These are phyloP conservation scores for Rubia peregrina DNA, from an alignment of 305 asterid species.

Conservation along the genomic window DNA sequence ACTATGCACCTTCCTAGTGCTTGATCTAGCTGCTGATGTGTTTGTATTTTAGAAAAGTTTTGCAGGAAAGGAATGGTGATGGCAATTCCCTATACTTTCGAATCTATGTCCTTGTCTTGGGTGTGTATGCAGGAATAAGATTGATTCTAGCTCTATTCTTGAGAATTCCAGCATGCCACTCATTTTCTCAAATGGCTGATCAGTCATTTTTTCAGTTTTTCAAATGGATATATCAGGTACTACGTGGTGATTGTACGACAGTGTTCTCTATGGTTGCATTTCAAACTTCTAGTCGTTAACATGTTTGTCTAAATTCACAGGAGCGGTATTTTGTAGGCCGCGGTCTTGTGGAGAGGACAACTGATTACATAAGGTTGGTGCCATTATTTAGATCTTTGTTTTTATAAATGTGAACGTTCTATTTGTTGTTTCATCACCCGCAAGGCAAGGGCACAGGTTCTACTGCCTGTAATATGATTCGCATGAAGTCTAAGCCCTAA, in stretches of 20 bases:
- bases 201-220: slow-evolving; percentile 93
- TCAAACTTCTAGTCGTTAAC: slow-evolving; percentile 5
- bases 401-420: background rate
- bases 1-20: slow-evolving; percentile 1
- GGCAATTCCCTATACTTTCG: slow-evolving; percentile 79
- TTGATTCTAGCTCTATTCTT: slow-evolving; percentile 63
- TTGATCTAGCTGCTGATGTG: slow-evolving; percentile 24
- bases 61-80: slow-evolving; percentile 54
- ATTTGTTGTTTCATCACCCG: background rate
- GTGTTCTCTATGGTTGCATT: slow-evolving; percentile 2
- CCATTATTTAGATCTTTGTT: background rate
- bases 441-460: background rate
- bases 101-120: slow-evolving; percentile 82
- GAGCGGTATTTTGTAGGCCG: slow-evolving; percentile 99
- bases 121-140: slow-evolving; percentile 84
- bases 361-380: slow-evolving; percentile 78
- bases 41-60: slow-evolving; percentile 57
- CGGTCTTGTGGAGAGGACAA: slow-evolving; percentile 88
- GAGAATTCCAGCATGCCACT: slow-evolving; percentile 79
- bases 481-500: background rate
- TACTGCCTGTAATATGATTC: background rate
- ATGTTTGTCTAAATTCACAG: slow-evolving; percentile 38
- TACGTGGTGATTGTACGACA: slow-evolving; percentile 10
- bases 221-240: slow-evolving; percentile 99
- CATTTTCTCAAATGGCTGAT: slow-evolving; percentile 78